phyloP scores from a whole-genome alignment of 2,329 filamentous ascomycete genomes.

The Fusarium oligoseptatum region DNA sequence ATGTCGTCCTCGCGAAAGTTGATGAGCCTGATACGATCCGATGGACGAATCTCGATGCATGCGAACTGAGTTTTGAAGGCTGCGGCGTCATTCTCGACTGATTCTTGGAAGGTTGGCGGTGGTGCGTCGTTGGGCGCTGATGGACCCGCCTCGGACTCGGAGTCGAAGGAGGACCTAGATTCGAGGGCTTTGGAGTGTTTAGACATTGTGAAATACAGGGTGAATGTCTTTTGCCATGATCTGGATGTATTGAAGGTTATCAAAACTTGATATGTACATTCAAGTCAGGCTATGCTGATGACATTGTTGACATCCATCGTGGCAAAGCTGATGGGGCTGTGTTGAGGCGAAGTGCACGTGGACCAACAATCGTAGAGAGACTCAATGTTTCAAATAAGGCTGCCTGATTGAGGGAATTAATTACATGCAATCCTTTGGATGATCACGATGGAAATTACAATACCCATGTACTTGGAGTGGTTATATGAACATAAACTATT shows the following conservation, averaged over 20 bases:
- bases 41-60: conserved; percentile 17
- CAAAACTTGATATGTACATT: not conserved
- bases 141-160: not conserved
- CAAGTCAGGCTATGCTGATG: not conserved
- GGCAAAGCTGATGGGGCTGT: not conserved
- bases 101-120: conserved; percentile 27
- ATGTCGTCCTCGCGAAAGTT: conserved; percentile 18
- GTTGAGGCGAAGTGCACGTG: not conserved
- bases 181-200: not conserved
- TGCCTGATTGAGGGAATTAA: not conserved
- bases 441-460: not conserved
- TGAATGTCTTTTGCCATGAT: not conserved
- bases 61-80: conserved; percentile 19
- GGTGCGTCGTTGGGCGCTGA: not conserved
- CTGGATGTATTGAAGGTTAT: not conserved
- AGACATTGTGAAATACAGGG: not conserved
- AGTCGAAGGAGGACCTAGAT: not conserved
- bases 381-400: not conserved
- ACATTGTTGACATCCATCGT: not conserved
- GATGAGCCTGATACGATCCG: conserved; percentile 22
- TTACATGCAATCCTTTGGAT: not conserved
- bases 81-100: conserved; percentile 1
- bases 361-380: not conserved
- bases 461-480: not conserved
- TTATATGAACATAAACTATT: too few relatives aligned